Evolutionary conservation across 495 filamentous ascomycete species (phyloP), one percentile per base, ranked within the genome.

Genomic region (Aspergillus affinis): DNA sequence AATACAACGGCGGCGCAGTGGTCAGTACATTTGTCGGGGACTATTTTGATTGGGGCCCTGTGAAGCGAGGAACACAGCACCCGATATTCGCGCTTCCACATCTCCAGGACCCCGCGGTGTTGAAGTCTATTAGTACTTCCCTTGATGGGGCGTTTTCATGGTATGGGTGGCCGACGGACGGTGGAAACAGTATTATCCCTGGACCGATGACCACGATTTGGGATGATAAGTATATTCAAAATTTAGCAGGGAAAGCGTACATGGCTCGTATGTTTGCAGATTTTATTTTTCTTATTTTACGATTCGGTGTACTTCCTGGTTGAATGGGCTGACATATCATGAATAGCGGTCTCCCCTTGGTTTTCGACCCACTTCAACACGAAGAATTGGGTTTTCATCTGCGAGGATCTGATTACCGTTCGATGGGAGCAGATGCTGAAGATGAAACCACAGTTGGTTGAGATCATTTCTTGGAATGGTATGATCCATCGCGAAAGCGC

Each of bases 391-490:
- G 81, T 79, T n/a, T 81, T 79, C 30, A 77, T 78, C 27, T 78
- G 75, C 36, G 77, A 79, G 55, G 65, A 78, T 2, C 65, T 73
- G 7, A 74, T 72, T 55, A 77, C 71, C 12, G 62, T 79, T 46
- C 76, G 83, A 32, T 87, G 83, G 84, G 73, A 78, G 52, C 72
- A 85, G 57, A 75, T 86, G 49, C 65, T 86, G 2, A 48, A 62
- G 0, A 54, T 81, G 15, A 62, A 75, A 21, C 83, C 84, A 2
- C 62, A 71, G 13, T 77, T 82, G 56, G 63, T 87, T 44, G 81
- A 87, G 64, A 86, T 88, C 54, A 72, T 88, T 13, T 84, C 81
- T 15, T 88, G 84, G 86, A 89, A 89, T 65, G 73, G 65, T 64
- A 46, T n/a, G 36, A 20, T 23, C 9, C 17, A 46, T 17, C 29